A percentile compares a stretch with the other conserved stretches of the same genome.
These are phyloP conservation scores for Geosmithia putterillii DNA, from an alignment of 2,329 filamentous ascomycete species.

Conservation along the genomic window DNA sequence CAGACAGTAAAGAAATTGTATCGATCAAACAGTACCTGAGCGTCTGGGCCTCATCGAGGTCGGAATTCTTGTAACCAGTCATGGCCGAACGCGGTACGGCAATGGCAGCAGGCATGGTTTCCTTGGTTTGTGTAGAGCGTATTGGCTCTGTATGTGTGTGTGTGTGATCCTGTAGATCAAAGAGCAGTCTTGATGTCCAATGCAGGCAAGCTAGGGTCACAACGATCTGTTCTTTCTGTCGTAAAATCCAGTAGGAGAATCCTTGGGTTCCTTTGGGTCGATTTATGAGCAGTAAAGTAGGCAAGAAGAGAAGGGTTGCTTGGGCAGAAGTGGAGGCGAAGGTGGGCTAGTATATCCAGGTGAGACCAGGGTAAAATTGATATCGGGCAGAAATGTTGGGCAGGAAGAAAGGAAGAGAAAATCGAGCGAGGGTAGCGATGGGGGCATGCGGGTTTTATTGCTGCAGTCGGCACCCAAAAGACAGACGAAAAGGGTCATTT, in stretches of 20 bases:
- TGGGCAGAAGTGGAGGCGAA: conserved; percentile 6
- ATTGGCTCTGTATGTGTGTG: conserved; percentile 14
- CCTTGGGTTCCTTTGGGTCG: conserved; percentile 8
- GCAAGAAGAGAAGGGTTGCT: conserved; percentile 10
- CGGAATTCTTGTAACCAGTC: conserved; percentile 39
- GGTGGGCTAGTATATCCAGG: conserved; percentile 3
- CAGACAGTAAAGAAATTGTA: conserved; percentile 24
- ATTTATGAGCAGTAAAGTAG: conserved; percentile 2
- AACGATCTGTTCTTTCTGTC: conserved; percentile 7
- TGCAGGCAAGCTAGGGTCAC: conserved; percentile 12
- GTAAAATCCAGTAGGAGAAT: conserved; percentile 14
- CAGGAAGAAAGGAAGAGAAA: conserved; percentile 19
- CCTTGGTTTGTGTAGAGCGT: conserved; percentile 15
- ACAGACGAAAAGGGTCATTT: neutral
- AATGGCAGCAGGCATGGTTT: conserved; percentile 36
- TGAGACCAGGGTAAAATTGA: neutral
- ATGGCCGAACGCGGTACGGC: conserved; percentile 35
- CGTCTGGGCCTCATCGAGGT: conserved; percentile 47
- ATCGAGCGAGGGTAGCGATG: conserved; percentile 26
- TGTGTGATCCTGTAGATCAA: conserved; percentile 14
- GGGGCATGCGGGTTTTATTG: conserved; percentile 37
- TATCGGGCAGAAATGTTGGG: conserved; percentile 28
- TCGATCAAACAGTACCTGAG: conserved; percentile 44
- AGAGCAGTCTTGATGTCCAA: conserved; percentile 6
- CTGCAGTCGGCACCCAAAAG: conserved; percentile 15